Percentiles rank a stretch among this genome's conserved stretches.
These are phyloP conservation scores for Lanmaoa pseudosensibilis DNA, from an alignment of 768 basidiomycete species.

Conservation along the genomic window DNA sequence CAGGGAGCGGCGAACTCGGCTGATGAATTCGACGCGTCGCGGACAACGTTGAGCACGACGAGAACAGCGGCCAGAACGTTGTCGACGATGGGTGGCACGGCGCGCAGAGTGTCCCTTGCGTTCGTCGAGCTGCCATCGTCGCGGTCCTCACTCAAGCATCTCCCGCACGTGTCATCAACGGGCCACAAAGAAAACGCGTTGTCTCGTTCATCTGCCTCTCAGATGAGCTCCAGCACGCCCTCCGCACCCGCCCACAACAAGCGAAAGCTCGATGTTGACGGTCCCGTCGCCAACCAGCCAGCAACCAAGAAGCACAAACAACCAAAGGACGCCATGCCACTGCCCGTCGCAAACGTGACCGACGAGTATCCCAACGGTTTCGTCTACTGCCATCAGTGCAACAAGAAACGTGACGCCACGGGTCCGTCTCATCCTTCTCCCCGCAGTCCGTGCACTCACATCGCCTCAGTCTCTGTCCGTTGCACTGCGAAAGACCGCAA, in stretches of 20 bases:
- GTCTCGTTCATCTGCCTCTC: slow-evolving; percentile 38
- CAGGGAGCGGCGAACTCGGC: neutral
- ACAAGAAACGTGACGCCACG: slow-evolving; percentile 53
- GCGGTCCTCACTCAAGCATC: slow-evolving; percentile 22
- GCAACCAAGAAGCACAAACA: slow-evolving; percentile 31
- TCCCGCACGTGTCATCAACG: slow-evolving; percentile 29
- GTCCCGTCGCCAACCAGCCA: slow-evolving; percentile 15
- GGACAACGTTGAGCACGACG: slow-evolving; percentile 19
- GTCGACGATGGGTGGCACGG: slow-evolving; percentile 21
- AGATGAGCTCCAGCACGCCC: slow-evolving; percentile 32
- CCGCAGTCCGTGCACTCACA: slow-evolving; percentile 8
- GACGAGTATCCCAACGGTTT: slow-evolving; percentile 39
- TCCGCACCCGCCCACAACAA: slow-evolving; percentile 40
- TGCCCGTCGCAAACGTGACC: slow-evolving; percentile 20
- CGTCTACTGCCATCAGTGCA: slow-evolving; percentile 73
- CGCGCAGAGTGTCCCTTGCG: slow-evolving; percentile 43
- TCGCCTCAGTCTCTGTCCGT: slow-evolving; percentile 32
- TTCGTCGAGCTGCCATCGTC: slow-evolving; percentile 59
- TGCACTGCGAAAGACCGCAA: slow-evolving; percentile 38
- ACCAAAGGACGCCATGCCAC: slow-evolving; percentile 18
- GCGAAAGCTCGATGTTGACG: slow-evolving; percentile 46
- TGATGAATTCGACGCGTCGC: slow-evolving; percentile 22
- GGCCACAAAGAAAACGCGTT: slow-evolving; percentile 47
- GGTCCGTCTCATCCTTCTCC: slow-evolving; percentile 37
- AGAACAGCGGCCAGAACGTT: slow-evolving; percentile 3